A percentile compares a stretch with the other conserved stretches of the same genome.
phyloP scores from a whole-genome alignment of 2,329 filamentous ascomycete species.

The Colletotrichum sp. region DNA sequence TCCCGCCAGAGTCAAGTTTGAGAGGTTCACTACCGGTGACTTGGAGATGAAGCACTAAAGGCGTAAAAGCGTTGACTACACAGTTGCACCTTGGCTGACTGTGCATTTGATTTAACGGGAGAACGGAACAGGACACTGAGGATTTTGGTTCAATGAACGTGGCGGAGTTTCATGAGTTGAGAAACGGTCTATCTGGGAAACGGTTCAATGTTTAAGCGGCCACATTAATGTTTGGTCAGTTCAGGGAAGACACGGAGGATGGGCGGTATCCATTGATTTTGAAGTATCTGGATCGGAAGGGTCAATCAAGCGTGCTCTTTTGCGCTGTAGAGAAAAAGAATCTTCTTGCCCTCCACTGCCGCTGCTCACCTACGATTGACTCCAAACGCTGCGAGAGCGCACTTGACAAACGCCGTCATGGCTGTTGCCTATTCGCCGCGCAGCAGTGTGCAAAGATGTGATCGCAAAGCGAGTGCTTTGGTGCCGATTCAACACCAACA shows the following conservation, averaged over 20 bases:
- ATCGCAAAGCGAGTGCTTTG: neutral
- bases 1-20: constrained; percentile 45
- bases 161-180: neutral
- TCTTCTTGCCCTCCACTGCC: neutral
- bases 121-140: neutral
- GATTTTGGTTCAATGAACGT: neutral
- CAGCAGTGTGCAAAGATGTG: neutral
- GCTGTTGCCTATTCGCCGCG: neutral
- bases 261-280: neutral
- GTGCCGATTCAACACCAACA: neutral
- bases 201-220: neutral
- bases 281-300: neutral
- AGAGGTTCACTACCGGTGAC: constrained; percentile 53
- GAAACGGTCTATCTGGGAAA: neutral
- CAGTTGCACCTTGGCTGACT: neutral
- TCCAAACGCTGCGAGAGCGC: neutral
- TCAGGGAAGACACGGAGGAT: neutral
- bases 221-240: neutral
- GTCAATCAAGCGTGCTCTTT: neutral
- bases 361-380: neutral
- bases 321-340: neutral
- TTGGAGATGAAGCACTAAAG: constrained; percentile 31
- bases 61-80: neutral
- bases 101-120: neutral
- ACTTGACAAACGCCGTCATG: neutral